Conservation (phyloP, 2,329 filamentous ascomycete species). For the Delphinella strobiligena region DNA sequence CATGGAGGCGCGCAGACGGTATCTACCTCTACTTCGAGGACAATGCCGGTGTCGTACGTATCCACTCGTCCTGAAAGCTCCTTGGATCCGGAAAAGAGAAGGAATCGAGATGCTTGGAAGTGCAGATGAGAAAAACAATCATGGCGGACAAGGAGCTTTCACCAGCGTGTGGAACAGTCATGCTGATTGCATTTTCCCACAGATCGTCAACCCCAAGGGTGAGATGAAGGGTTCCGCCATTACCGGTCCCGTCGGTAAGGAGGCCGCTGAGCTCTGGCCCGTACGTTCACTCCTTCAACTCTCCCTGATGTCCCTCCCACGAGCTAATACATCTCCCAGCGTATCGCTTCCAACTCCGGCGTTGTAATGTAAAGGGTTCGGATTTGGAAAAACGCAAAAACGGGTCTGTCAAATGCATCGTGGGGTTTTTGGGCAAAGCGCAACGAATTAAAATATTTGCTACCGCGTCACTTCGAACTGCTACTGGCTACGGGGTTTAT, state of each 20-base stretch:
- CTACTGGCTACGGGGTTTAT: background rate
- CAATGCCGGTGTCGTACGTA: slow-evolving; percentile 94
- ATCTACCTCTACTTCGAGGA: slow-evolving; percentile 99
- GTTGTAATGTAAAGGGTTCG: slow-evolving; percentile 83
- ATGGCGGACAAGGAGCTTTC: too few relatives aligned
- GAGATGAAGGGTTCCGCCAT: slow-evolving; percentile 99
- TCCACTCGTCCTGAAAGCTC: slow-evolving; percentile 4
- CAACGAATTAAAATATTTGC: background rate
- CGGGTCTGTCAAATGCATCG: background rate
- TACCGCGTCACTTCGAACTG: too few relatives aligned
- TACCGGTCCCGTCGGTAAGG: slow-evolving; percentile 97
- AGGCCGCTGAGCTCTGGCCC: slow-evolving; percentile 98
- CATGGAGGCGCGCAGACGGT: slow-evolving; percentile 96
- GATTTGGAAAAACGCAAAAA: slow-evolving; percentile 3
- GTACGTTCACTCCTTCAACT: too few relatives aligned
- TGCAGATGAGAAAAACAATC: too few relatives aligned
- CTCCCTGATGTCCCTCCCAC: too few relatives aligned
- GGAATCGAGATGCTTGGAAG: background rate
- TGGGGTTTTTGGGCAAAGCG: background rate
- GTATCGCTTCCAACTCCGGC: slow-evolving; percentile 99
- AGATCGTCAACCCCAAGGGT: slow-evolving; percentile 99
- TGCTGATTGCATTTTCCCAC: slow-evolving; percentile 9
- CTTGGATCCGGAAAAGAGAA: slow-evolving; percentile 6
- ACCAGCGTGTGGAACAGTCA: background rate
- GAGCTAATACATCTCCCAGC: slow-evolving; percentile 36